These are phyloP conservation scores for Nasturtium officinale DNA, from an alignment of 345 rosid genomes.

Conservation along the genomic window DNA sequence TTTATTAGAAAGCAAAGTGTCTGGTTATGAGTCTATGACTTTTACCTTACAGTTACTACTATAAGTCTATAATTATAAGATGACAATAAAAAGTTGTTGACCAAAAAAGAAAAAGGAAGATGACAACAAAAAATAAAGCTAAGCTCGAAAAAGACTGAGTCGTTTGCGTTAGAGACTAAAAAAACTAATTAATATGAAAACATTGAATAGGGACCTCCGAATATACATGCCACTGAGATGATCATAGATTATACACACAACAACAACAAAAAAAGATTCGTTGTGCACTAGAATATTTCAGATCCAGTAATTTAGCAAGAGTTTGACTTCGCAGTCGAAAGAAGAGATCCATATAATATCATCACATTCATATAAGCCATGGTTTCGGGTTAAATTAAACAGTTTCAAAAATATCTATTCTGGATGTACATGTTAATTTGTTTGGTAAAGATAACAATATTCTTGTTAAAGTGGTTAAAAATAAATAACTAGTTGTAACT, in stretches of 20 bases:
- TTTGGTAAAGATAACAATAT: not conserved
- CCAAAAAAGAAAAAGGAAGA: not conserved
- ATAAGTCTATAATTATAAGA: no score
- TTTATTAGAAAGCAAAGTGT: not conserved
- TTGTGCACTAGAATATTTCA: not conserved
- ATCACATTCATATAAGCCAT: not conserved
- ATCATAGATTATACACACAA: conserved; percentile 29
- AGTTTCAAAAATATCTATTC: not conserved
- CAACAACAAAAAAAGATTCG: conserved; percentile 23
- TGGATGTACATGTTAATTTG: not conserved
- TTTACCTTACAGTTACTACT: conserved; percentile 5
- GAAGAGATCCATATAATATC: not conserved
- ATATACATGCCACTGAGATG: conserved; percentile 28
- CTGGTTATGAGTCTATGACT: not conserved
- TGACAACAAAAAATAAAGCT: conserved; percentile 7
- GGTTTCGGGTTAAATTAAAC: not conserved
- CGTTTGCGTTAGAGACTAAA: conserved; percentile 37
- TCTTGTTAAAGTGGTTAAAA: not conserved
- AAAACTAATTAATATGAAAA: conserved; percentile 23
- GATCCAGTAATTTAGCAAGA: not conserved
- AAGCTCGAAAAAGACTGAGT: not conserved
- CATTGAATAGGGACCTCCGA: conserved; percentile 10
- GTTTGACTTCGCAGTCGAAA: not conserved
- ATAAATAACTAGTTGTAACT: not conserved
- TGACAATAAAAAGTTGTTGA: no score